Conservation (phyloP, 2,329 filamentous ascomycete species). For the Pseudogymnoascus sp. region DNA sequence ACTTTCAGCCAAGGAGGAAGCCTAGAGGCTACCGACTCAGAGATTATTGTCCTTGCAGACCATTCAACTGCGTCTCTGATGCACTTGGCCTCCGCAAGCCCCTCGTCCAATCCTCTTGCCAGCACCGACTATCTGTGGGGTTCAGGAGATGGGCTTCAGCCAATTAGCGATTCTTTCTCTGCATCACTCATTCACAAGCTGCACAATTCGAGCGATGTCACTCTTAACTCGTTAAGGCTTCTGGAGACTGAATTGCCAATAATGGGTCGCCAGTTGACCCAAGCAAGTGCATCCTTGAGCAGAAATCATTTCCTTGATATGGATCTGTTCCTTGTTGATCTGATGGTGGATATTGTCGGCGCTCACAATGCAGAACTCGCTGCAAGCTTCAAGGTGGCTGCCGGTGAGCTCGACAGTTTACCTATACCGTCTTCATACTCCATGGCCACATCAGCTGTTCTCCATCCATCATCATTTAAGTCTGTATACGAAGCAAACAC, state of each 20-base stretch:
- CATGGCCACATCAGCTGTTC: not conserved
- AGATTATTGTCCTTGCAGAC: constrained; percentile 26
- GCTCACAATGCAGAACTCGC: constrained; percentile 18
- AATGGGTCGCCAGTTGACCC: constrained; percentile 43
- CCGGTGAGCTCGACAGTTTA: not conserved
- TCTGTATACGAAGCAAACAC: not conserved
- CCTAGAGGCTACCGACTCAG: constrained; percentile 1
- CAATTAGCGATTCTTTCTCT: constrained; percentile 43
- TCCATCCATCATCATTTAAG: not conserved
- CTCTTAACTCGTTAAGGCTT: constrained; percentile 52
- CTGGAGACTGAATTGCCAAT: constrained; percentile 59
- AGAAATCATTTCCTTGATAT: constrained; percentile 43
- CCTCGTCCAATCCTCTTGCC: constrained; percentile 20
- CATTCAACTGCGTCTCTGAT: constrained; percentile 25
- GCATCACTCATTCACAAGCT: constrained; percentile 50
- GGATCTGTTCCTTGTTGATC: constrained; percentile 18
- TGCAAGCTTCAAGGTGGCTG: not conserved
- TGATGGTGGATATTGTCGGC: constrained; percentile 20
- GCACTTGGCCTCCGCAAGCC: constrained; percentile 20
- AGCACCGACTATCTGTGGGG: constrained; percentile 27
- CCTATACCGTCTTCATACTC: not conserved
- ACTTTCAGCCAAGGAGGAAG: not conserved
- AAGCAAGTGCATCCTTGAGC: constrained; percentile 29
- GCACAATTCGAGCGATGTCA: constrained; percentile 43
- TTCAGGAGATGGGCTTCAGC: constrained; percentile 30